phyloP scores from a whole-genome alignment of 1,284 basidiomycete genomes.

The Microbotryum silenes-acaulis region DNA sequence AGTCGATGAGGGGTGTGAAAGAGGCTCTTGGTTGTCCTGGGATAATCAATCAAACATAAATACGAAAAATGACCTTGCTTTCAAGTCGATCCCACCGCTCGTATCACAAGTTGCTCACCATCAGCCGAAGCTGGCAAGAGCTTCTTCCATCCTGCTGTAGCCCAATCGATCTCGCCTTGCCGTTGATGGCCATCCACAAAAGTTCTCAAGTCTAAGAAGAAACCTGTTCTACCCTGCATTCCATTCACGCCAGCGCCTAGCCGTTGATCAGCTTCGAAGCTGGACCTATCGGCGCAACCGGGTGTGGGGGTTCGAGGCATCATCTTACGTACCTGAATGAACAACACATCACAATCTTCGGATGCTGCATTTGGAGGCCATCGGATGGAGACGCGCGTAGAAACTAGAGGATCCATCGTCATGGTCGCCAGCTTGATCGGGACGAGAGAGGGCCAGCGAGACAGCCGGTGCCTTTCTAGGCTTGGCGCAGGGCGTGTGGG shows the following conservation, averaged over 20 bases:
- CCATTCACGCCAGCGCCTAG: too few species aligned
- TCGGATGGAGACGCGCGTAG: constrained; percentile 3
- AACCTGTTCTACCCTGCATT: constrained; percentile 2
- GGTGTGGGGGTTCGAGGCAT: not conserved
- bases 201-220: constrained; percentile 15
- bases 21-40: constrained; percentile 5
- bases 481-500: too few species aligned
- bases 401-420: constrained; percentile 9
- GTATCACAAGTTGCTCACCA: not conserved
- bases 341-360: not conserved
- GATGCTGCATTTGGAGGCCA: not conserved
- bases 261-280: too few species aligned
- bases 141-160: constrained; percentile 11
- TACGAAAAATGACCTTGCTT: too few species aligned
- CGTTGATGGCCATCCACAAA: not conserved
- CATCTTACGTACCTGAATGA: not conserved
- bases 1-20: constrained; percentile 11
- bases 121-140: not conserved
- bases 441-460: too few species aligned
- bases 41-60: not conserved
- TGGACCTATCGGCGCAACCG: too few species aligned
- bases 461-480: too few species aligned
- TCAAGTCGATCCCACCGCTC: not conserved
- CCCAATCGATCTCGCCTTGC: constrained; percentile 3
- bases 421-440: too few species aligned